phyloP scores from a whole-genome alignment of 2,329 filamentous ascomycete species.

The Ophiocordyceps unilateralis region DNA sequence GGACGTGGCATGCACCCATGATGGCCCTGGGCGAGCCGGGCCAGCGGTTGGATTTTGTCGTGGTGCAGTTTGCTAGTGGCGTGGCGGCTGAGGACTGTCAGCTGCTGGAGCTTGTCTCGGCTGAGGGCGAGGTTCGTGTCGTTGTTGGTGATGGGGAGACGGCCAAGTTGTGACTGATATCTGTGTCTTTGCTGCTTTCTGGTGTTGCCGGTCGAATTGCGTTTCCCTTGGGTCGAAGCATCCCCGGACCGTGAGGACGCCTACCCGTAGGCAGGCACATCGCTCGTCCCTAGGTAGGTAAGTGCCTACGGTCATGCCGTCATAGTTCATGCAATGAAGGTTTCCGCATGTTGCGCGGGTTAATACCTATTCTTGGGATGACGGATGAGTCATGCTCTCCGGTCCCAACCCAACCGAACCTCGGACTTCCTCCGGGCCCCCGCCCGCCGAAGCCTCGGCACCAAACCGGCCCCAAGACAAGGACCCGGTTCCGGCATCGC shows the following conservation, averaged over 20 bases:
- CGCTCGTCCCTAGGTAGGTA: no score
- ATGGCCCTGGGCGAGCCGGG: conserved; percentile 51
- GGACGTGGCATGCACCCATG: conserved; percentile 96
- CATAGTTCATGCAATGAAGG: no score
- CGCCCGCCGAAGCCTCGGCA: background rate
- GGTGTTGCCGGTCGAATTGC: no score
- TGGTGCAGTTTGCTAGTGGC: conserved; percentile 77
- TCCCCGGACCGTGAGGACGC: no score
- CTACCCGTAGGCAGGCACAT: no score
- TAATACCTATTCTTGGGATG: no score
- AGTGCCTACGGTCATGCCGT: no score
- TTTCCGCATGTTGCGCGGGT: no score
- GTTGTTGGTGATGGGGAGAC: conserved; percentile 20
- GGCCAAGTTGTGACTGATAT: conserved; percentile 10
- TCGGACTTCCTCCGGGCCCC: background rate
- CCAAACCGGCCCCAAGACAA: background rate
- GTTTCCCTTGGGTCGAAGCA: no score
- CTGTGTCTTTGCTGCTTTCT: background rate
- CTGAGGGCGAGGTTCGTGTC: conserved; percentile 12
- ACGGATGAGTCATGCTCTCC: no score
- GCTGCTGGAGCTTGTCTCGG: conserved; percentile 37
- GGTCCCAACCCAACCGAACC: no score
- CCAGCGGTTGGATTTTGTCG: conserved; percentile 63
- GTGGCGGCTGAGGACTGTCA: conserved; percentile 76
- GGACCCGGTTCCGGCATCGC: conserved; percentile 16